Evolutionary conservation across 768 basidiomycete genomes (phyloP).

Genomic region (Kwoniella sp.): DNA sequence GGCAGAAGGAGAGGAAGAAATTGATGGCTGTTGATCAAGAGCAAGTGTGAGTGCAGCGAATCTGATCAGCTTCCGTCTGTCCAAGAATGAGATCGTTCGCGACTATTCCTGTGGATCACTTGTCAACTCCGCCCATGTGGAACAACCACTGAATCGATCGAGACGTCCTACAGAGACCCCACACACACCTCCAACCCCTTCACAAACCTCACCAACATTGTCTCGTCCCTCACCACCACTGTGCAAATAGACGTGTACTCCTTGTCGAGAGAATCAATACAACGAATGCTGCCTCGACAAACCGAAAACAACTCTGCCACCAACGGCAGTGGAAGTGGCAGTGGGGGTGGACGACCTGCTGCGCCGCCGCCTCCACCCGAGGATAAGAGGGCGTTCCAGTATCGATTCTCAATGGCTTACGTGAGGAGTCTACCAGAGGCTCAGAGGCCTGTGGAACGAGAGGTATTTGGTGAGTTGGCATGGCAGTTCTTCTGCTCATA

Average conservation of each 20-base stretch:
- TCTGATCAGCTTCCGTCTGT: too few species aligned
- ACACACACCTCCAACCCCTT: slow-evolving; percentile 49
- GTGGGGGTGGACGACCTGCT: neutral
- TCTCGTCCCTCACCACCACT: slow-evolving; percentile 49
- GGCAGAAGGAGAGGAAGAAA: slow-evolving; percentile 53
- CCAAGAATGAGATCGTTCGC: neutral
- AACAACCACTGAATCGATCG: too few species aligned
- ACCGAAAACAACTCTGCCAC: slow-evolving; percentile 3
- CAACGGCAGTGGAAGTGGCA: slow-evolving; percentile 8
- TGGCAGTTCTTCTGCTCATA: neutral
- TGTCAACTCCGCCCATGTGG: neutral
- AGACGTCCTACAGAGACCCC: slow-evolving; percentile 20
- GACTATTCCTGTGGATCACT: neutral
- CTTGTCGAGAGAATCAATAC: slow-evolving; percentile 54
- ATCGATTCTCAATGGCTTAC: slow-evolving; percentile 55
- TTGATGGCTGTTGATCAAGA: slow-evolving; percentile 33
- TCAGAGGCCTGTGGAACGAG: slow-evolving; percentile 54
- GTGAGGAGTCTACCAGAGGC: slow-evolving; percentile 47
- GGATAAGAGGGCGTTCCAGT: slow-evolving; percentile 53
- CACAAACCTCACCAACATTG: slow-evolving; percentile 53
- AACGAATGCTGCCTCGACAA: slow-evolving; percentile 52
- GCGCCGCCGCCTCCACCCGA: slow-evolving; percentile 16
- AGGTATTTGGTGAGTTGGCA: slow-evolving; percentile 54
- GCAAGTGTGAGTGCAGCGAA: slow-evolving; percentile 31
- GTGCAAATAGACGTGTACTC: slow-evolving; percentile 57